Conservation (phyloP, 2,329 filamentous ascomycete genomes). For the Arthrinium puccinioides region DNA sequence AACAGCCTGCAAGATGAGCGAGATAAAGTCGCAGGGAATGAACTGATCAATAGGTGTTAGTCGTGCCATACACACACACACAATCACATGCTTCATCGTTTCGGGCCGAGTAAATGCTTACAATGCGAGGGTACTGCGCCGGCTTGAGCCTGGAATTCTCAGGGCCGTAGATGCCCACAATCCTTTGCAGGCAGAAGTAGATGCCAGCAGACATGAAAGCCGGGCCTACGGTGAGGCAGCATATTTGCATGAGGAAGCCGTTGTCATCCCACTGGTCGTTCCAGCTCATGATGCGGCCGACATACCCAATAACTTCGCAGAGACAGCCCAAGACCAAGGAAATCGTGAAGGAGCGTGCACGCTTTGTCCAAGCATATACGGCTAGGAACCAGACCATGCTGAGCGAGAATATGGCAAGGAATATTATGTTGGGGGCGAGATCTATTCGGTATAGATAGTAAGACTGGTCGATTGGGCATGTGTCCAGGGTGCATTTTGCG, state of each 20-base stretch:
- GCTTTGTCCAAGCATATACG: conserved; percentile 34
- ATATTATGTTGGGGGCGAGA: conserved; percentile 44
- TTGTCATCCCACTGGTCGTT: conserved; percentile 42
- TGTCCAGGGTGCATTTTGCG: conserved; percentile 10
- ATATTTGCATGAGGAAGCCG: conserved; percentile 49
- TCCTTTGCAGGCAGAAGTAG: conserved; percentile 51
- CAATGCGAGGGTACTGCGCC: conserved; percentile 40
- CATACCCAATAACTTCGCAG: conserved; percentile 53
- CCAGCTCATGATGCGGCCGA: conserved; percentile 47
- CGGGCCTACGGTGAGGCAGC: conserved; percentile 56
- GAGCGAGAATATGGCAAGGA: conserved; percentile 41
- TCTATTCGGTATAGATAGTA: conserved; percentile 48
- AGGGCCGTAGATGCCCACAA: conserved; percentile 39
- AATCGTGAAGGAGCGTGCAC: conserved; percentile 42
- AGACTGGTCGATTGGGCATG: conserved; percentile 12
- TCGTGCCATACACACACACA: too few relatives aligned
- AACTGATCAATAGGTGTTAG: conserved; percentile 32
- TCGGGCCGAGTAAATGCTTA: conserved; percentile 26
- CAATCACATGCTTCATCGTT: too few relatives aligned
- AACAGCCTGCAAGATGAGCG: conserved; percentile 51
- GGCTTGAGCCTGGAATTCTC: conserved; percentile 41
- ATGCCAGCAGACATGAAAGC: conserved; percentile 58
- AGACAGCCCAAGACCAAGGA: conserved; percentile 46
- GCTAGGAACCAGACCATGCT: conserved; percentile 33
- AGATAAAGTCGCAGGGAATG: conserved; percentile 55